Percentiles rank a stretch among this genome's conserved stretches.
phyloP scores from a whole-genome alignment of 345 rosid species.

The Erysimum cheiranthoides region DNA sequence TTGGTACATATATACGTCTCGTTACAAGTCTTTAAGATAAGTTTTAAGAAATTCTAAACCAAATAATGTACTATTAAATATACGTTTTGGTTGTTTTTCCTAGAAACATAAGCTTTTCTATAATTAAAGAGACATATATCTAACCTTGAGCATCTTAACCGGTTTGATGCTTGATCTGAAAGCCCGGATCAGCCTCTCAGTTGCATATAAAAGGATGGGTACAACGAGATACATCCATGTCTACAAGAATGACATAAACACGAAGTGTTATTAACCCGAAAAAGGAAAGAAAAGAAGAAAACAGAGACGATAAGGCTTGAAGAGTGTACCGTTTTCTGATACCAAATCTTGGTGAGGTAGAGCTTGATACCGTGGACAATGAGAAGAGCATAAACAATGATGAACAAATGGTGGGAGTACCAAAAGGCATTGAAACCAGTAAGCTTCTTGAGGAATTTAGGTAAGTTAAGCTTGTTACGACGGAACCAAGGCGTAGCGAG shows the following conservation, averaged over 20 bases:
- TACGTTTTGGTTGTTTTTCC: neutral
- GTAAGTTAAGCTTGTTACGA: constrained; percentile 73
- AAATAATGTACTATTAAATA: too few relatives aligned
- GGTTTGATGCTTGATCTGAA: constrained; percentile 87
- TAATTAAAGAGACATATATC: neutral
- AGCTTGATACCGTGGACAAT: constrained; percentile 77
- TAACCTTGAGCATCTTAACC: constrained; percentile 74
- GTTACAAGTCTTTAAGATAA: neutral
- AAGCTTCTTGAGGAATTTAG: constrained; percentile 68
- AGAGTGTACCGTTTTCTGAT: constrained; percentile 70
- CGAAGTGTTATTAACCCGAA: constrained; percentile 4
- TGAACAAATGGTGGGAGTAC: constrained; percentile 86
- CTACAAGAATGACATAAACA: constrained; percentile 48
- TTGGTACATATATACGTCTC: constrained; percentile 9
- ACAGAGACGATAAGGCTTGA: neutral
- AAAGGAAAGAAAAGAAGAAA: neutral
- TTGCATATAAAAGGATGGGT: constrained; percentile 65
- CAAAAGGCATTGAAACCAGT: constrained; percentile 94
- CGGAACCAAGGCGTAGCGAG: constrained; percentile 92
- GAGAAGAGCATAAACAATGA: constrained; percentile 80
- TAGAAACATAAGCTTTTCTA: neutral
- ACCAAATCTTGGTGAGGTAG: constrained; percentile 77
- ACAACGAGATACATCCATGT: constrained; percentile 93
- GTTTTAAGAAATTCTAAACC: too few relatives aligned
- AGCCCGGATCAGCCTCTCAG: constrained; percentile 73